These are phyloP conservation scores for Ogataea hybrid DNA, from an alignment of 1,139 yeast species.

Conservation along the genomic window DNA sequence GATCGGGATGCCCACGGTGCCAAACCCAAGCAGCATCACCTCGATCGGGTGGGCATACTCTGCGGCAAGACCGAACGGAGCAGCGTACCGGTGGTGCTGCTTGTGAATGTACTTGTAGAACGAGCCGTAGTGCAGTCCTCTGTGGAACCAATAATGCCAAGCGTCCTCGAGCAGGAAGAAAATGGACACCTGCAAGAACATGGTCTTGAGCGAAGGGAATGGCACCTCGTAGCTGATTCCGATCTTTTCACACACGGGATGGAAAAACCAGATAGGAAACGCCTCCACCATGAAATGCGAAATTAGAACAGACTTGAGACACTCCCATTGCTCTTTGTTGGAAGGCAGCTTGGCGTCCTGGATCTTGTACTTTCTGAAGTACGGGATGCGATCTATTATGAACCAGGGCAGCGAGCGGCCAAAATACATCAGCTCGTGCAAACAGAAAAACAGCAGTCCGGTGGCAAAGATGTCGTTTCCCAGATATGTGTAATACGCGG, in stretches of 20 bases:
- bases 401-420: conserved; percentile 86
- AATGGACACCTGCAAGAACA: conserved; percentile 61
- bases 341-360: conserved; percentile 80
- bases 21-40: conserved; percentile 85
- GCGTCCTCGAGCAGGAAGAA: conserved; percentile 87
- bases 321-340: conserved; percentile 84
- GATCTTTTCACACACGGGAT: conserved; percentile 75
- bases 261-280: conserved; percentile 94
- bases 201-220: conserved; percentile 63
- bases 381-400: conserved; percentile 72
- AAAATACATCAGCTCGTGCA: conserved; percentile 81
- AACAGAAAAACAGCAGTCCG: conserved; percentile 68
- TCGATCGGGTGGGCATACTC: conserved; percentile 97
- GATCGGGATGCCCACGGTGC: conserved; percentile 93
- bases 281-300: conserved; percentile 92
- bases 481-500: conserved; percentile 70
- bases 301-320: conserved; percentile 76
- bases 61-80: conserved; percentile 95
- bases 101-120: conserved; percentile 91
- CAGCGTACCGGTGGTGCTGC: conserved; percentile 95
- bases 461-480: conserved; percentile 80
- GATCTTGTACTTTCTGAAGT: conserved; percentile 73
- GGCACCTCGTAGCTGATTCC: conserved; percentile 80
- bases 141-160: conserved; percentile 96
- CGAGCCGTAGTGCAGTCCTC: conserved; percentile 80